phyloP scores from a whole-genome alignment of 306 rosid species.

The Quercus ilex region DNA sequence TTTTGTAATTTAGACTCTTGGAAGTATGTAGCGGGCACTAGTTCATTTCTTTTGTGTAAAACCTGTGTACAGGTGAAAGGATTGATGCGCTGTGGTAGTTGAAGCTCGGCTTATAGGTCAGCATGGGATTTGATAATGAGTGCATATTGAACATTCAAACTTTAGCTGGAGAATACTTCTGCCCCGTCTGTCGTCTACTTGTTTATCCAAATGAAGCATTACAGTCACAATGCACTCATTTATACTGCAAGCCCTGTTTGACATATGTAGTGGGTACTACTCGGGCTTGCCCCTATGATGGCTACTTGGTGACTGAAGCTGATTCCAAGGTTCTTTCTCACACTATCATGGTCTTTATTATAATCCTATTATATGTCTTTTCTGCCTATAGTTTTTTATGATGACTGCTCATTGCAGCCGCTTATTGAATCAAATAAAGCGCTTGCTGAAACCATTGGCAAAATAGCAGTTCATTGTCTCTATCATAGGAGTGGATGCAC shows the following conservation, averaged over 20 bases:
- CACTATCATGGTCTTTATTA: neutral
- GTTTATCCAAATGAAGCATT: constrained; percentile 90
- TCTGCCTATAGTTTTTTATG: constrained; percentile 11
- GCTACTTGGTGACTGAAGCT: constrained; percentile 88
- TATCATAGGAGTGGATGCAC: constrained; percentile 94
- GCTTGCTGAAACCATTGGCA: constrained; percentile 90
- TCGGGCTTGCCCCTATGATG: constrained; percentile 93
- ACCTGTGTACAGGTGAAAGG: constrained; percentile 25
- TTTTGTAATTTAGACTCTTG: neutral
- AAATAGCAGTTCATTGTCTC: constrained; percentile 85
- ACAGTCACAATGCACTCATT: constrained; percentile 94
- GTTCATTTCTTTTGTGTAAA: neutral
- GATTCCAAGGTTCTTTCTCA: constrained; percentile 75
- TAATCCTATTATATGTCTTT: neutral
- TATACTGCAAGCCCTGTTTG: constrained; percentile 94
- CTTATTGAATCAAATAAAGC: constrained; percentile 70
- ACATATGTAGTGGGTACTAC: constrained; percentile 76
- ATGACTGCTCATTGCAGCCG: constrained; percentile 55
- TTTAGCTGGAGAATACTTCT: constrained; percentile 96
- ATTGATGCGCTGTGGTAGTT: constrained; percentile 36
- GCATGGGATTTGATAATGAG: constrained; percentile 96
- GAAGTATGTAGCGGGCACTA: neutral
- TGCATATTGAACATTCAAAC: constrained; percentile 93
- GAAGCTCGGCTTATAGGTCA: constrained; percentile 31
- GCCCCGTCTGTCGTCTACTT: constrained; percentile 93